A percentile compares a stretch with the other conserved stretches of the same genome.
These are phyloP conservation scores for Paracoccidioides brasiliensis DNA, from an alignment of 2,329 filamentous ascomycete species.

Conservation along the genomic window DNA sequence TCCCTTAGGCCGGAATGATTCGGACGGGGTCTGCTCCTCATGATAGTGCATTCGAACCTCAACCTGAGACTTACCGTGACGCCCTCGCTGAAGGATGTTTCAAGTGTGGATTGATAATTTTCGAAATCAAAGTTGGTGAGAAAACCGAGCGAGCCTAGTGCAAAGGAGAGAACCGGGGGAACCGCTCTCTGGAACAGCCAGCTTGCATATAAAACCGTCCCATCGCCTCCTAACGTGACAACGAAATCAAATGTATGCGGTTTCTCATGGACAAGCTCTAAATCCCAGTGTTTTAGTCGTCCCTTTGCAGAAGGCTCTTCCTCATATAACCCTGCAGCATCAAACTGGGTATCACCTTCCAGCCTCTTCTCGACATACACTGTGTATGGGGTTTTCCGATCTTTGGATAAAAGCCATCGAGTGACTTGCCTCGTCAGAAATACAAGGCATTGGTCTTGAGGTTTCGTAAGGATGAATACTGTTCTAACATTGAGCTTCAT, in stretches of 20 bases:
- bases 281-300: conserved; percentile 71
- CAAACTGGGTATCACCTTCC: conserved; percentile 57
- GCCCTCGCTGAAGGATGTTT: conserved; percentile 62
- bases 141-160: conserved; percentile 83
- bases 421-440: conserved; percentile 62
- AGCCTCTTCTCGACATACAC: conserved; percentile 74
- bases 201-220: conserved; percentile 91
- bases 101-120: conserved; percentile 55
- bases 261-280: conserved; percentile 59
- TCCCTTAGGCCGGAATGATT: conserved; percentile 41
- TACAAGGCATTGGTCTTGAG: conserved; percentile 72
- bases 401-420: conserved; percentile 64
- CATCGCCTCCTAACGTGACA: conserved; percentile 82
- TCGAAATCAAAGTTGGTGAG: conserved; percentile 93
- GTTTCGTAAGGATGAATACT: conserved; percentile 83
- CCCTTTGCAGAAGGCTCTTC: conserved; percentile 43
- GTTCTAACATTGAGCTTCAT: conserved; percentile 69
- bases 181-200: conserved; percentile 96
- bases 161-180: conserved; percentile 82
- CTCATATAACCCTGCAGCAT: conserved; percentile 53
- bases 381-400: conserved; percentile 54
- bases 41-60: conserved; percentile 85
- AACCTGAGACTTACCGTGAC: conserved; percentile 78
- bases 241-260: conserved; percentile 91
- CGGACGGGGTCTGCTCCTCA: conserved; percentile 46